A percentile compares a stretch with the other conserved stretches of the same genome.
These are phyloP conservation scores for Penicillium silybi DNA, from an alignment of 495 filamentous ascomycete species.

Conservation along the genomic window DNA sequence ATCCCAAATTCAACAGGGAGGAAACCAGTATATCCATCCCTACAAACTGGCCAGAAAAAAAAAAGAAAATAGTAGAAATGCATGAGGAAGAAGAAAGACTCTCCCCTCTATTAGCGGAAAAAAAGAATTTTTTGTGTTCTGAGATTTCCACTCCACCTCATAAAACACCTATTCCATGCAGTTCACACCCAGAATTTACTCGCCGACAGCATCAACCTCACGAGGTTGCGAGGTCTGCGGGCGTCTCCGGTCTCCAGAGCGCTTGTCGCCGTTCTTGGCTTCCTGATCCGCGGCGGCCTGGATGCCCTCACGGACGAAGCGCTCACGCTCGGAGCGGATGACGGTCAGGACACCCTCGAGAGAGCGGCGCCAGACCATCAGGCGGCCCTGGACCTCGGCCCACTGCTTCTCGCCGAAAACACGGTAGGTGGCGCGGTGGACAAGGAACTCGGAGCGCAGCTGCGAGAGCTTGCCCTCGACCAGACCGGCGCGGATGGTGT, in stretches of 20 bases:
- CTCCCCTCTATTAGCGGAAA: slow-evolving; percentile 27
- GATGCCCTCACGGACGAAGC: slow-evolving; percentile 46
- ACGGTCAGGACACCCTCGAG: slow-evolving; percentile 70
- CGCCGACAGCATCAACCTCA: slow-evolving; percentile 31
- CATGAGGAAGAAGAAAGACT: slow-evolving; percentile 13
- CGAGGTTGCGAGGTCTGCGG: slow-evolving; percentile 28
- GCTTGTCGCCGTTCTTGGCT: slow-evolving; percentile 30
- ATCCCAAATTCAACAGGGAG: slow-evolving; percentile 26
- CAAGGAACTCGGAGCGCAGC: slow-evolving; percentile 83
- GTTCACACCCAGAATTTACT: slow-evolving; percentile 21
- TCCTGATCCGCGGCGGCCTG: slow-evolving; percentile 34
- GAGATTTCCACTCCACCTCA: slow-evolving; percentile 18
- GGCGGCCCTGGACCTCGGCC: slow-evolving; percentile 80
- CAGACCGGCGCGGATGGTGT: slow-evolving; percentile 89
- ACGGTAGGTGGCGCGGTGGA: slow-evolving; percentile 90
- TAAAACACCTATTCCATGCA: slow-evolving; percentile 27
- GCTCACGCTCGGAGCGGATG: slow-evolving; percentile 72
- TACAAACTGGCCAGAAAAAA: slow-evolving; percentile 22
- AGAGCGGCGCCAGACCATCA: slow-evolving; percentile 85
- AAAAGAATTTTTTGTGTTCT: slow-evolving; percentile 21
- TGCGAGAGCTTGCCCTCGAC: slow-evolving; percentile 94
- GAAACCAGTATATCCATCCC: slow-evolving; percentile 21
- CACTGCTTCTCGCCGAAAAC: slow-evolving; percentile 98
- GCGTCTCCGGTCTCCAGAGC: slow-evolving; percentile 35
- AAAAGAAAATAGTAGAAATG: slow-evolving; percentile 19